Conservation (phyloP, 768 basidiomycete species). For the Suillus luteus region DNA sequence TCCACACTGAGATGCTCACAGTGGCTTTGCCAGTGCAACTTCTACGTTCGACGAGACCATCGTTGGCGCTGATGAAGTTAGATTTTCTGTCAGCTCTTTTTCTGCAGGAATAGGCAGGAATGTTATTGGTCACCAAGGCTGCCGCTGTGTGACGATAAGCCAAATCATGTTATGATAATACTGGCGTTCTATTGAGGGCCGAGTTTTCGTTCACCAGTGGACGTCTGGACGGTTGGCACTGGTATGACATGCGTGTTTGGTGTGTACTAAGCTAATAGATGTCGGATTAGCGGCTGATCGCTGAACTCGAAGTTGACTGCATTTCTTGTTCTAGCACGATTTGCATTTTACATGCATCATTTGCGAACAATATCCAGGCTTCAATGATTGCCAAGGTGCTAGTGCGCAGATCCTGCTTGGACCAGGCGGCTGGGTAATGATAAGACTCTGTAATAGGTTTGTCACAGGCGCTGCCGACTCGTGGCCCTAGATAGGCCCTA, state of each 20-base stretch:
- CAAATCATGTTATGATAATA: not conserved
- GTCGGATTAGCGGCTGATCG: not conserved
- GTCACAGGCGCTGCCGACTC: not conserved
- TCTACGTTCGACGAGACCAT: not conserved
- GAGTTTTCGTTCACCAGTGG: not conserved
- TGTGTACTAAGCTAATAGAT: too few species aligned
- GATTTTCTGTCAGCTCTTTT: not conserved
- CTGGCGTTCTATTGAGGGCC: not conserved
- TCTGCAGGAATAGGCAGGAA: not conserved
- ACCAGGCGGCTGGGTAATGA: too few species aligned
- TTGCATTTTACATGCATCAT: not conserved
- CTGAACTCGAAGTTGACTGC: not conserved
- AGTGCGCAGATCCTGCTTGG: not conserved
- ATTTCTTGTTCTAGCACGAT: not conserved
- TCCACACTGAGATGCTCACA: not conserved
- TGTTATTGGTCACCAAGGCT: not conserved
- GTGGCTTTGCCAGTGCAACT: not conserved
- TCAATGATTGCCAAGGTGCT: not conserved
- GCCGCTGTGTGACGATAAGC: not conserved
- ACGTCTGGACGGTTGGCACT: not conserved
- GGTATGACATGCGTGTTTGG: too few species aligned
- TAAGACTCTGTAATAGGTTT: not conserved
- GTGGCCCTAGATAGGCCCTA: not conserved
- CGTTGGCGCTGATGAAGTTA: not conserved
- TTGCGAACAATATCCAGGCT: not conserved